Conservation (phyloP, 129 eudicot species). For the Lactuca saligna region DNA sequence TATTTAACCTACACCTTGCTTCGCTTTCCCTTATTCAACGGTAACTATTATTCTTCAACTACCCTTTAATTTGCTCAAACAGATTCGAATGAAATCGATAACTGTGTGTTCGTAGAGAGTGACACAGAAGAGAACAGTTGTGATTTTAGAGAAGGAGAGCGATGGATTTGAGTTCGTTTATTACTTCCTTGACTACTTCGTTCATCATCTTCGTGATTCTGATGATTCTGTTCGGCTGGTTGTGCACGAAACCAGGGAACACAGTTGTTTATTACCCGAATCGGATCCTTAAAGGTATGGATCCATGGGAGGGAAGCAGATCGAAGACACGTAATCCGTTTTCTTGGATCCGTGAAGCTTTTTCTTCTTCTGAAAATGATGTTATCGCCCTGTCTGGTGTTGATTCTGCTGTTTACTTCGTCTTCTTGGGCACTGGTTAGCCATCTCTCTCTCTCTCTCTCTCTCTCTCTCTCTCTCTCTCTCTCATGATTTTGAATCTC, state of each 20-base stretch:
- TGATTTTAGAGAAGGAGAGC: conserved; percentile 2
- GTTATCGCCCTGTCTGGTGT: conserved; percentile 70
- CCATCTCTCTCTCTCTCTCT: not conserved
- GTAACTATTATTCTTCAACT: conserved; percentile 7
- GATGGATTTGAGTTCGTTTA: conserved; percentile 85
- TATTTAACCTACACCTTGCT: conserved; percentile 23
- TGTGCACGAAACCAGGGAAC: conserved; percentile 60
- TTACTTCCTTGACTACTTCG: conserved; percentile 81
- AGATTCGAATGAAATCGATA: not conserved
- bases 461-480: not conserved
- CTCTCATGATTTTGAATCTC: not conserved
- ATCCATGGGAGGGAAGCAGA: conserved; percentile 62
- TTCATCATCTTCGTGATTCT: conserved; percentile 62
- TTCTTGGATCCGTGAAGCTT: conserved; percentile 84
- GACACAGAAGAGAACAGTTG: not conserved
- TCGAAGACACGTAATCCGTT: conserved; percentile 69
- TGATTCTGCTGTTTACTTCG: conserved; percentile 91
- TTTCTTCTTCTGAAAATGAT: conserved; percentile 60
- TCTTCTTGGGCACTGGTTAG: conserved; percentile 76
- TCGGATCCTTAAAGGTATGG: conserved; percentile 78
- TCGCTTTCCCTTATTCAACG: conserved; percentile 13
- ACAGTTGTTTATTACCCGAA: conserved; percentile 73
- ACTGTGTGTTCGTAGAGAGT: not conserved
- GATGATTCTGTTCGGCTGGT: conserved; percentile 76
- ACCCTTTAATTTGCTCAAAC: not conserved